Percentiles rank a stretch among this genome's conserved stretches.
Evolutionary conservation across 78 protist species (phyloP).

Genomic region (Dictyostelium capitatum): DNA sequence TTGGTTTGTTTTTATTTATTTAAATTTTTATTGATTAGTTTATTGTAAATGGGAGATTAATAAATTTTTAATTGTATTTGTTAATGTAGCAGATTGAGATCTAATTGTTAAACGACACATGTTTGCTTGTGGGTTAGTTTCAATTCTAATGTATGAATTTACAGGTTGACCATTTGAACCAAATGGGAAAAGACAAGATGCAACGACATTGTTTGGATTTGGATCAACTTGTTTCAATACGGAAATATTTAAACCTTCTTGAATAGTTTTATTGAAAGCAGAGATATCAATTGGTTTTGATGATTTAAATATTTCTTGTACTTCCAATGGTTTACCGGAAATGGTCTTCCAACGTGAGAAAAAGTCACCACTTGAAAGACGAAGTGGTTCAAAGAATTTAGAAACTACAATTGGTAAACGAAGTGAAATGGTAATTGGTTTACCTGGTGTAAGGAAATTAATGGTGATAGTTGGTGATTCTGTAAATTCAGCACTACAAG

Average conservation of each 20-base stretch:
- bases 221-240: slow-evolving; percentile 88
- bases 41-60: slow-evolving; percentile 48
- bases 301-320: slow-evolving; percentile 79
- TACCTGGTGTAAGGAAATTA: slow-evolving; percentile 64
- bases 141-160: slow-evolving; percentile 74
- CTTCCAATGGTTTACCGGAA: slow-evolving; percentile 68
- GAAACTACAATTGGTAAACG: slow-evolving; percentile 72
- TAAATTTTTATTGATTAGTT: not conserved
- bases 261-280: slow-evolving; percentile 12
- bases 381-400: slow-evolving; percentile 80
- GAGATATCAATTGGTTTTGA: slow-evolving; percentile 55
- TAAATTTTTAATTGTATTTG: slow-evolving; percentile 59
- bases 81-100: slow-evolving; percentile 73
- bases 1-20: too few relatives aligned
- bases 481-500: slow-evolving; percentile 50
- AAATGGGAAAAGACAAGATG: slow-evolving; percentile 80
- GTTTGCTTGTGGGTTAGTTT: slow-evolving; percentile 83
- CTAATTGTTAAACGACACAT: slow-evolving; percentile 88
- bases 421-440: slow-evolving; percentile 47
- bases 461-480: slow-evolving; percentile 72
- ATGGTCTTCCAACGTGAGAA: slow-evolving; percentile 83
- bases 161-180: slow-evolving; percentile 55
- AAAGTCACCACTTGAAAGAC: slow-evolving; percentile 66
- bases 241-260: slow-evolving; percentile 67
- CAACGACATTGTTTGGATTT: slow-evolving; percentile 87